Evolutionary conservation across 2,329 filamentous ascomycete genomes (phyloP), one percentile per base, ranked within the genome.

Genomic region (Grosmannia huntii): DNA sequence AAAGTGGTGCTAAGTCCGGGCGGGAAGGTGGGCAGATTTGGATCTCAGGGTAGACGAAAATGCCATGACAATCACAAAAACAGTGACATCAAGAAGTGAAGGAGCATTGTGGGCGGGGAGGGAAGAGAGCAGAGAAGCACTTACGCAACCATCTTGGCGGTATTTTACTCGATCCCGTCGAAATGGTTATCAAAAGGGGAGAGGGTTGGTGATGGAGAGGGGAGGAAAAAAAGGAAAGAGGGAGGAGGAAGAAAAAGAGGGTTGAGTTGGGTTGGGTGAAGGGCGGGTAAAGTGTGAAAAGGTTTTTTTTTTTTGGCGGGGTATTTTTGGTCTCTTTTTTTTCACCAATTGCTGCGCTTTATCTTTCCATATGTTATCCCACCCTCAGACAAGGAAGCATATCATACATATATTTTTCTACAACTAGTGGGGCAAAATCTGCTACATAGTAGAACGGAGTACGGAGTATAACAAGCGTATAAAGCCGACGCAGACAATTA

Each of bases 131-230:
- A 55, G 27, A n/a, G 16, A 23, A 49, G 25, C 50, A 92, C 91
- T 87, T 87, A 96, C 91, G 97, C 96, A 76, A 99, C 94, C 94
- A 99, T 99, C 76, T 90, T 96, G 87, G 80, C 90, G 89, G 90
- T 89, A 74, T 83, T 87, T 75, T 64, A 64, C 63, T 63, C 66
- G 65, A 66, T 66, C 63, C 62, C 66, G 57, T 53, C 53, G 51
- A 49, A 50, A 50, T 52, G 28, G 23, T 56, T 54, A 53, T 46
- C 64, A 64, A 63, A 66, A 67, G 63, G 50, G 55, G 56, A 50
- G 11, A 48, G 49, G 46, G 21, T 41, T 53, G 25, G 33, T 33
- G 55, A 28, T 51, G 54, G 54, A 54, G 56, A 50, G 56, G 55
- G 53, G 48, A 58, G 38, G 52, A 55, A 53, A 50, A 41, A 25